Evolutionary conservation across 2,329 filamentous ascomycete genomes (phyloP).

Genomic region (Penicillium brasilianum): DNA sequence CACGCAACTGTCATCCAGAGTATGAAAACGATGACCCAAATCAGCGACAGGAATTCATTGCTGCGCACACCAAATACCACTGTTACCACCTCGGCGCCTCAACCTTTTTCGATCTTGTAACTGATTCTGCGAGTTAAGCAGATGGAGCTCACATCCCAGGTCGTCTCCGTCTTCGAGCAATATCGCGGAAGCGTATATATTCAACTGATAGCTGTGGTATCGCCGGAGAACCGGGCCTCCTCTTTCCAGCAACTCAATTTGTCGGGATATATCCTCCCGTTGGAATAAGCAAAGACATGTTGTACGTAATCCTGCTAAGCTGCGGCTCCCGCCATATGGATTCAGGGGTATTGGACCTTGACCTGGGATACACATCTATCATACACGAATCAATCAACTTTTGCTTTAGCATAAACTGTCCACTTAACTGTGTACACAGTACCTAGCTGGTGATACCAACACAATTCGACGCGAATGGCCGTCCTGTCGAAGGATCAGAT

Average conservation of each 20-base stretch:
- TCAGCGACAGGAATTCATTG: constrained; percentile 46
- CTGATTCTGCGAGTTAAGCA: constrained; percentile 39
- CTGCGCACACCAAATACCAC: constrained; percentile 52
- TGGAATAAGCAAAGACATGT: no score
- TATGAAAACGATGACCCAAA: constrained; percentile 36
- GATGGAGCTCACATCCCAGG: constrained; percentile 39
- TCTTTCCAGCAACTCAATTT: background rate
- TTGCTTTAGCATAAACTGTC: no score
- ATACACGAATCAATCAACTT: no score
- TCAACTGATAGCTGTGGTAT: constrained; percentile 42
- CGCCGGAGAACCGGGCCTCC: constrained; percentile 22
- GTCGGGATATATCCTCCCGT: no score
- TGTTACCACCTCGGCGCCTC: constrained; percentile 48
- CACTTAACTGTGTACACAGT: no score
- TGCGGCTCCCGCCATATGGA: no score
- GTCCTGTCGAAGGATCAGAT: background rate
- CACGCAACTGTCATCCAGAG: constrained; percentile 47
- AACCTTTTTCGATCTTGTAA: constrained; percentile 52
- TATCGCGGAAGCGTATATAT: constrained; percentile 48
- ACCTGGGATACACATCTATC: no score
- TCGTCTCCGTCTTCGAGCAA: constrained; percentile 48
- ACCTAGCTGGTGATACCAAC: no score
- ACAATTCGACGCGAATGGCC: background rate
- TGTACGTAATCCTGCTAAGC: no score
- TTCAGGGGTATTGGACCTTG: no score